Conservation (phyloP, 106 monocot genomes). For the Dioscorea zingiberensis region DNA sequence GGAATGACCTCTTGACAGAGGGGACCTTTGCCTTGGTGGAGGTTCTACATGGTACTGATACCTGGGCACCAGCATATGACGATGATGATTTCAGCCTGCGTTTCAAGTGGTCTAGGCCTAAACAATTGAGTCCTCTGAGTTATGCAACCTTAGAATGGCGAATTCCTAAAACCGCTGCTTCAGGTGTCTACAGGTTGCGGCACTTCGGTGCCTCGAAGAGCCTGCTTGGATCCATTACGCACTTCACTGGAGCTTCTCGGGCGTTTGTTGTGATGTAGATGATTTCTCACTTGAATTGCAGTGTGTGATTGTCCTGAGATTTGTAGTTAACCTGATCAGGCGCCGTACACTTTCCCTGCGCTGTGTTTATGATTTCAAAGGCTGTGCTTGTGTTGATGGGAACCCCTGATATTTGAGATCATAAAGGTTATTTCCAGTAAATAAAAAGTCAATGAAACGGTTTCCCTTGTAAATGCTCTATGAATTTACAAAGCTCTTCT, state of each 20-base stretch:
- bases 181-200: constrained; percentile 12
- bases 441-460: no score
- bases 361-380: no score
- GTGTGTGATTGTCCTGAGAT: no score
- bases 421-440: no score
- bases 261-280: constrained; percentile 13
- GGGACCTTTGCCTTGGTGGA: constrained; percentile 14
- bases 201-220: constrained; percentile 18
- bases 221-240: constrained; percentile 10
- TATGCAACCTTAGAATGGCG: constrained; percentile 21
- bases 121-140: constrained; percentile 10
- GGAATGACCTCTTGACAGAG: constrained; percentile 22
- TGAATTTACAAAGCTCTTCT: no score
- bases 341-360: no score
- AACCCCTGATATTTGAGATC: no score
- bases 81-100: constrained; percentile 20
- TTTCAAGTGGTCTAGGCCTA: constrained; percentile 15
- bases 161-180: constrained; percentile 4
- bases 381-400: no score
- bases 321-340: no score
- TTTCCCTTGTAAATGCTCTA: no score
- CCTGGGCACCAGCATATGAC: constrained; percentile 15
- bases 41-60: not conserved
- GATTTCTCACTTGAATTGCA: no score
- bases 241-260: constrained; percentile 6